These are phyloP conservation scores for Ascochyta fabae DNA, from an alignment of 2,329 filamentous ascomycete species.

Conservation along the genomic window DNA sequence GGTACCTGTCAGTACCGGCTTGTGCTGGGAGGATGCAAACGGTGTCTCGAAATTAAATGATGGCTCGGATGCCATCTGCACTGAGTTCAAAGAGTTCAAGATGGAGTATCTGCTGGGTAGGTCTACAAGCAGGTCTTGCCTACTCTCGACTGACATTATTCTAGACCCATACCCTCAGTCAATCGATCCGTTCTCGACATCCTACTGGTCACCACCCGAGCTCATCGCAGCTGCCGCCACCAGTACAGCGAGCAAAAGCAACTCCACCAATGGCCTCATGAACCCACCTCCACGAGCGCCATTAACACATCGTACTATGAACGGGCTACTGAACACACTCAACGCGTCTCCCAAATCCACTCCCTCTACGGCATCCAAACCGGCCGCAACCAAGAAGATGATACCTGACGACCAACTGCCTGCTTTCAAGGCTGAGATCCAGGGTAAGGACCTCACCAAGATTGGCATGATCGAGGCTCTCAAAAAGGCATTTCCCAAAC, in stretches of 20 bases:
- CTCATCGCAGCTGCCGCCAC: conserved; percentile 15
- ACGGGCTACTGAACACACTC: conserved; percentile 42
- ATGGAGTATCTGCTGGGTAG: conserved; percentile 78
- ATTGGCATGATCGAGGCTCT: conserved; percentile 75
- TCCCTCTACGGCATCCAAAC: conserved; percentile 34
- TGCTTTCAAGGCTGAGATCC: conserved; percentile 73
- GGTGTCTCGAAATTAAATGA: conserved; percentile 53
- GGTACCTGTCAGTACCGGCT: conserved; percentile 76
- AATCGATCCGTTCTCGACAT: conserved; percentile 84
- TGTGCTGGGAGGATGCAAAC: conserved; percentile 77
- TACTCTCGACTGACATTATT: conserved; percentile 17
- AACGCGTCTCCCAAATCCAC: conserved; percentile 28
- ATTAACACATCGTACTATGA: conserved; percentile 48
- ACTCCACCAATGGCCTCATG: conserved; percentile 37
- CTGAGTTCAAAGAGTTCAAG: conserved; percentile 65
- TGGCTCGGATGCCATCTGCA: conserved; percentile 54
- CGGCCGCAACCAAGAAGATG: conserved; percentile 51
- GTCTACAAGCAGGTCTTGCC: conserved; percentile 30
- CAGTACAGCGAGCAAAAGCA: conserved; percentile 23
- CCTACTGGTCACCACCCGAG: conserved; percentile 71
- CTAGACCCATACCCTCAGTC: conserved; percentile 57
- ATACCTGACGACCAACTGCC: conserved; percentile 67
- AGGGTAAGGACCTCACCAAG: conserved; percentile 75
- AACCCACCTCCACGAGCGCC: conserved; percentile 52
- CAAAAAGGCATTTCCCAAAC: conserved; percentile 75